Evolutionary conservation across 1,139 yeast species (phyloP).

Genomic region (Cylindricascospora bacillispora): DNA sequence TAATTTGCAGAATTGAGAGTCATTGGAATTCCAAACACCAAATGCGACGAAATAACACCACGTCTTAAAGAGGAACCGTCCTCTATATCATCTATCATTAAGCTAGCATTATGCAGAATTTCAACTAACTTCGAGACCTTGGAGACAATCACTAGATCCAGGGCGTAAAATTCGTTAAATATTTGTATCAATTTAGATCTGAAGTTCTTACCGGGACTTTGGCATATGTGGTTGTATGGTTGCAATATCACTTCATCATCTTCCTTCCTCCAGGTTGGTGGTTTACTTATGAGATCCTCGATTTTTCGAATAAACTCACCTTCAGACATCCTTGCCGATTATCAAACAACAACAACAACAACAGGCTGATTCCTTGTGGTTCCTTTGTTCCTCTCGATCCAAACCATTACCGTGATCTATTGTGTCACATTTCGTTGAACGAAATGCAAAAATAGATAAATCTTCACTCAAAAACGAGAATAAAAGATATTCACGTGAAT

Average conservation of each 20-base stretch:
- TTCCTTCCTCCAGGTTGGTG: conserved; percentile 13
- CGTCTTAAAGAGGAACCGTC: conserved; percentile 60
- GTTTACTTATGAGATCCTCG: conserved; percentile 1
- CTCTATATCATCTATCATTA: conserved; percentile 77
- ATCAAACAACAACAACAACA: too few relatives aligned
- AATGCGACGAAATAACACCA: conserved; percentile 69
- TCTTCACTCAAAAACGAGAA: too few relatives aligned
- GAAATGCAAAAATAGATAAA: too few relatives aligned
- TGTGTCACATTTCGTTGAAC: too few relatives aligned
- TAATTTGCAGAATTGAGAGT: conserved; percentile 76
- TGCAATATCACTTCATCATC: conserved; percentile 12
- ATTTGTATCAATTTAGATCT: conserved; percentile 36
- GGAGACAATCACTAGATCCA: conserved; percentile 27
- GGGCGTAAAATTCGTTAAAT: conserved; percentile 36
- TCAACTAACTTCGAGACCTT: conserved; percentile 36
- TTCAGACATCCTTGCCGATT: too few relatives aligned
- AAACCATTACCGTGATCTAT: too few relatives aligned
- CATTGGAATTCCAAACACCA: conserved; percentile 59
- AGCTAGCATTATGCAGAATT: conserved; percentile 51
- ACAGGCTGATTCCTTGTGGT: too few relatives aligned
- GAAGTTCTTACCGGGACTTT: conserved; percentile 45
- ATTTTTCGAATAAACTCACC: background rate
- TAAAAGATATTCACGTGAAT: too few relatives aligned
- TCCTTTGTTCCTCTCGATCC: too few relatives aligned
- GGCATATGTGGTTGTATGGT: conserved; percentile 41